Conservation (phyloP, 2,329 filamentous ascomycete species). For the Fusarium siculi region DNA sequence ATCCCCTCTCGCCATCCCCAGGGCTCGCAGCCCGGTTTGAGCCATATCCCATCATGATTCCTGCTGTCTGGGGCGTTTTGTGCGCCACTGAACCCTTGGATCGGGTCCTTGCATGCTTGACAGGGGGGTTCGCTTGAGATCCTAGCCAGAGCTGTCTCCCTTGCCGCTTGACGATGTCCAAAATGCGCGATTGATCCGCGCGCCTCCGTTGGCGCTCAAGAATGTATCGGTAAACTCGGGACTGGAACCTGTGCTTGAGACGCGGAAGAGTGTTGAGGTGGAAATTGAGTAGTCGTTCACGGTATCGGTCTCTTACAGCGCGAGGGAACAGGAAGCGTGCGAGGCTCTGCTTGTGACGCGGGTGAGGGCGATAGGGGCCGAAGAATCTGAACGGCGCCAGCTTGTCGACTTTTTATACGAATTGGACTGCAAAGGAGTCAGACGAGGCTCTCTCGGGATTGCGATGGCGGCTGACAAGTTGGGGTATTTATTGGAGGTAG, state of each 20-base stretch:
- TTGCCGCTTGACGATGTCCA: conserved; percentile 56
- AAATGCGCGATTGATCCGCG: conserved; percentile 58
- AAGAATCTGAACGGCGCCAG: conserved; percentile 59
- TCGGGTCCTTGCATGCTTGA: conserved; percentile 49
- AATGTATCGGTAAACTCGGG: conserved; percentile 79
- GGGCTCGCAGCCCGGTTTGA: conserved; percentile 44
- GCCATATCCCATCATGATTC: conserved; percentile 44
- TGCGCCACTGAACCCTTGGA: conserved; percentile 45
- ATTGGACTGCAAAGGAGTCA: conserved; percentile 7
- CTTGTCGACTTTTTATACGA: conserved; percentile 42
- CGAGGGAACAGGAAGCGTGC: conserved; percentile 77
- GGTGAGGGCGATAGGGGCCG: conserved; percentile 49
- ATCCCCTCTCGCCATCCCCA: conserved; percentile 68
- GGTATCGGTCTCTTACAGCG: conserved; percentile 68
- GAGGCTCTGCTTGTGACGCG: conserved; percentile 60
- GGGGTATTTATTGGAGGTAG: not conserved
- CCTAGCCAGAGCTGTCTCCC: conserved; percentile 60
- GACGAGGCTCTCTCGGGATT: conserved; percentile 23
- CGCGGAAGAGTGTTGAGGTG: conserved; percentile 79
- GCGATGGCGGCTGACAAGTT: conserved; percentile 20
- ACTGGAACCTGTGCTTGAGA: conserved; percentile 77
- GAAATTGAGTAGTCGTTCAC: conserved; percentile 74
- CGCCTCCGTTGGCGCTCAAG: conserved; percentile 70
- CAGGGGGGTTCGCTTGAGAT: conserved; percentile 41
- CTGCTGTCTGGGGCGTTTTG: conserved; percentile 45